Evolutionary conservation across 1,139 yeast species (phyloP), one percentile per base, ranked within the genome.

Genomic region (Torulaspora globosa): DNA sequence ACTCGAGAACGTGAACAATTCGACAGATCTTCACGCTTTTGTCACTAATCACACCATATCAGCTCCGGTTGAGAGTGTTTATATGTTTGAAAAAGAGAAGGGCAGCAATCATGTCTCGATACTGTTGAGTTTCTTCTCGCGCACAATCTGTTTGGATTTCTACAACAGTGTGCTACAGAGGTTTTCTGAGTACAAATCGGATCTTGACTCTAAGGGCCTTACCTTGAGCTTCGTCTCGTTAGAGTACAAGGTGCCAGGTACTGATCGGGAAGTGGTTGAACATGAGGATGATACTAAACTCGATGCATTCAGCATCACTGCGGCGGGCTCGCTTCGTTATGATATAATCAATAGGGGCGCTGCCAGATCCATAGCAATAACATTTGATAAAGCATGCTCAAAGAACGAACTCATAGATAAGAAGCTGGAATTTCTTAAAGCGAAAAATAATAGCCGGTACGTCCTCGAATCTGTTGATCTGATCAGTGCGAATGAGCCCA

Each of bases 401-500:
- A 48, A 56, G 49, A 46, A 51, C 6, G 53, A 55, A 12, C 37
- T 62, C 23, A 69, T 88, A 47, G 67, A 79, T 30, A 74, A 75
- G 16, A 89, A 80, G 59, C 74, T 87, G 47, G 72, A 49, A n/a
- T 54, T 59, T 33, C 44, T 60, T 26, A 41, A 48, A 15, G 18
- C 39, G 5, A 31, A 38, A 27, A 41, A 48, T 3, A 49, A 60
- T 28, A 51, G 76, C 19, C 77, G 77, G 49, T 84, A 81, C 65
- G 92, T 95, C 16, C 75, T 80, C 38, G 94, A 85, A 65, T 80
- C 80, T 41, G 72, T 87, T 56, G 80, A 82, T 58, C 72, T 79
- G 47, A 72, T 83, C 35, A 75, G 73, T 46, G 49, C 62, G 11
- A 82, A 79, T 41, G 50, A 49, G 24, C 10, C 50, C 12, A 38